These are phyloP conservation scores for Mucor indicus DNA, from an alignment of 371 early-diverging fungal genomes.

Conservation along the genomic window DNA sequence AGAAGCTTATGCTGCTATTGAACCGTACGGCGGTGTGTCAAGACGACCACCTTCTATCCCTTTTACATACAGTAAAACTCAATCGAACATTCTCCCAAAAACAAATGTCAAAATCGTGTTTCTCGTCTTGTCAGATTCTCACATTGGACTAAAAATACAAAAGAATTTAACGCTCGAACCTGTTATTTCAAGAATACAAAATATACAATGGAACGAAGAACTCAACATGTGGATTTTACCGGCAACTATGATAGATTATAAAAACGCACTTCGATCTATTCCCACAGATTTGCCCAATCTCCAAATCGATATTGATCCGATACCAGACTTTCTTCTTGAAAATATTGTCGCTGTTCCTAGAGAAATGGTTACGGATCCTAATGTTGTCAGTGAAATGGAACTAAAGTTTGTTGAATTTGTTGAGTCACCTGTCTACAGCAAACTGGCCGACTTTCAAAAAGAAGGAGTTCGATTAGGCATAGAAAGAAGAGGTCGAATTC, in stretches of 20 bases:
- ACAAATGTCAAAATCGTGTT: constrained; percentile 17
- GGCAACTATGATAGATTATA: constrained; percentile 17
- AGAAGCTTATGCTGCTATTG: constrained; percentile 17
- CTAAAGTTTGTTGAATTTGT: constrained; percentile 12
- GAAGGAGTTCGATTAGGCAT: constrained; percentile 52
- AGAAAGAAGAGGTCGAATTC: constrained; percentile 42
- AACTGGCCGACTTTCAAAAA: constrained; percentile 46
- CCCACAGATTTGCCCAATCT: constrained; percentile 20
- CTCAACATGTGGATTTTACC: constrained; percentile 23
- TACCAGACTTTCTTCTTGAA: constrained; percentile 5
- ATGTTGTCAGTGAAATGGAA: neutral
- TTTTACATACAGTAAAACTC: neutral
- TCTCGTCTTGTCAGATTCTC: constrained; percentile 9
- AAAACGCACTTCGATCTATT: constrained; percentile 11
- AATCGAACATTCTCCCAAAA: neutral
- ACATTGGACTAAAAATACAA: constrained; percentile 16
- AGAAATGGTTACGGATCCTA: neutral
- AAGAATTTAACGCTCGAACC: constrained; percentile 21
- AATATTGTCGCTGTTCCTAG: neutral
- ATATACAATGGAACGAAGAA: constrained; percentile 10
- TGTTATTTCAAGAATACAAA: constrained; percentile 13
- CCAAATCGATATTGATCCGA: constrained; percentile 15
- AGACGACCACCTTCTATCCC: neutral
- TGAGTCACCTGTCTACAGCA: constrained; percentile 13
- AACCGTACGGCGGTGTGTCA: neutral